A percentile compares a stretch with the other conserved stretches of the same genome.
Evolutionary conservation across 306 rosid genomes (phyloP).

Genomic region (cucumber (Cucumis sativus)): DNA sequence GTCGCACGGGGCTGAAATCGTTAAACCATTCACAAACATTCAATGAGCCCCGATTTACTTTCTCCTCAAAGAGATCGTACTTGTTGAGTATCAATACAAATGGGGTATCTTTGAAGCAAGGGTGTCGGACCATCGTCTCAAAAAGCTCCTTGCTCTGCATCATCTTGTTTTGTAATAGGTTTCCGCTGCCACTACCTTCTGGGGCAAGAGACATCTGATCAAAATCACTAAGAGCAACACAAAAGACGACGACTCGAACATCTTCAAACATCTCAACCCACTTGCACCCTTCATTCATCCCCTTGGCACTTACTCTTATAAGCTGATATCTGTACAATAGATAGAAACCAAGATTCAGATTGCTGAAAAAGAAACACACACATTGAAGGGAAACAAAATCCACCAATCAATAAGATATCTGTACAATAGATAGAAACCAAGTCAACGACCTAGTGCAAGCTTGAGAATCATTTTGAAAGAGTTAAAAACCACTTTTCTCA

Average conservation of each 20-base stretch:
- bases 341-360: not conserved
- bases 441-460: too few species aligned
- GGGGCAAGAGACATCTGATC: constrained; percentile 59
- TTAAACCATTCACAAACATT: constrained; percentile 72
- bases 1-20: constrained; percentile 57
- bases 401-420: not conserved
- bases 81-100: constrained; percentile 78
- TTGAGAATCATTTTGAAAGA: too few species aligned
- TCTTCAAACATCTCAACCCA: constrained; percentile 99
- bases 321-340: constrained; percentile 63
- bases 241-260: constrained; percentile 74
- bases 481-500: too few species aligned
- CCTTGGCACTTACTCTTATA: constrained; percentile 90
- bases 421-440: too few species aligned
- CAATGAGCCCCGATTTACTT: constrained; percentile 41
- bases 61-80: constrained; percentile 77
- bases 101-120: constrained; percentile 77
- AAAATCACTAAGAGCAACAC: constrained; percentile 67
- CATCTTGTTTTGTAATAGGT: constrained; percentile 82
- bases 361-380: not conserved
- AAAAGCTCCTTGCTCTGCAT: constrained; percentile 88
- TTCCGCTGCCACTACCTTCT: constrained; percentile 59
- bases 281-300: constrained; percentile 86
- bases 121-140: constrained; percentile 81
- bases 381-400: too few species aligned